These are phyloP conservation scores for Nigrograna mackinnonii DNA, from an alignment of 2,329 filamentous ascomycete species.

Conservation along the genomic window DNA sequence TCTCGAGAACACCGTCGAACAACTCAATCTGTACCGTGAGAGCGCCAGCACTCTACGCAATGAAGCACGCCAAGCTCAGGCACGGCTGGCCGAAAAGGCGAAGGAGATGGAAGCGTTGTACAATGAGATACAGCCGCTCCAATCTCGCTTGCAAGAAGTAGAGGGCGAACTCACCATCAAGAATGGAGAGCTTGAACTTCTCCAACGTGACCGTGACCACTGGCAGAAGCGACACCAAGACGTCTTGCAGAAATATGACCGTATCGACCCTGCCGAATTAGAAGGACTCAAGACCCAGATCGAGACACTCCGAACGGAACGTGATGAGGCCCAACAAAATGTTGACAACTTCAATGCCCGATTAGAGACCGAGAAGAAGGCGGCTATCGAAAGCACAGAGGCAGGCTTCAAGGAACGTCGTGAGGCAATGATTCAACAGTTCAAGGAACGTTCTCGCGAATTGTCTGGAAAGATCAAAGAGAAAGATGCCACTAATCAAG, in stretches of 20 bases:
- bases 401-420: conserved; percentile 53
- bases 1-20: conserved; percentile 91
- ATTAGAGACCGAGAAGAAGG: conserved; percentile 39
- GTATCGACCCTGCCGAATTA: conserved; percentile 90
- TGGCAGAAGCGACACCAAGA: conserved; percentile 97
- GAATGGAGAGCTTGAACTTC: conserved; percentile 83
- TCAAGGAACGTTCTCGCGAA: conserved; percentile 62
- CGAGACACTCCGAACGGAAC: conserved; percentile 56
- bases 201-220: conserved; percentile 88
- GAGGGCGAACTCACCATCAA: conserved; percentile 80
- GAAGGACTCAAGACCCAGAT: conserved; percentile 85
- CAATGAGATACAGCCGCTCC: conserved; percentile 77
- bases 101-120: conserved; percentile 75
- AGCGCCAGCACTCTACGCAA: conserved; percentile 89
- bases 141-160: conserved; percentile 78
- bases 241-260: conserved; percentile 94
- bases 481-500: conserved; percentile 53
- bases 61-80: conserved; percentile 79
- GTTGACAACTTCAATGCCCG: conserved; percentile 52
- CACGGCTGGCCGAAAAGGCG: conserved; percentile 74
- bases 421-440: conserved; percentile 51
- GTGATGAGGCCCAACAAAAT: conserved; percentile 55
- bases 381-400: conserved; percentile 31
- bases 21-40: conserved; percentile 94
- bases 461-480: conserved; percentile 66